A percentile compares a stretch with the other conserved stretches of the same genome.
phyloP scores from a whole-genome alignment of 805 yeast genomes.

The Blastobotrys terrestris region DNA sequence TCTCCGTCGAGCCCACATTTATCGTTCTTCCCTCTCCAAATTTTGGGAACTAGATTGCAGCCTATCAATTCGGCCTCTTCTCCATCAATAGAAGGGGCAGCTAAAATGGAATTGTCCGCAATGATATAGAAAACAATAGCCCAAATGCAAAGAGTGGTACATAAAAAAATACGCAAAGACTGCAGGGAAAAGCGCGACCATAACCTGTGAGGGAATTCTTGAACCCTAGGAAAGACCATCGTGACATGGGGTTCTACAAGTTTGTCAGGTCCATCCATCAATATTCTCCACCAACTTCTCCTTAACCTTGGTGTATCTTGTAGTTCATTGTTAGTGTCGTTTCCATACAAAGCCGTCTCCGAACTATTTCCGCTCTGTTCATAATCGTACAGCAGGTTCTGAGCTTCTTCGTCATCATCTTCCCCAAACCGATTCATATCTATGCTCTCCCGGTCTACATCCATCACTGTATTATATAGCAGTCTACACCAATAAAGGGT shows the following conservation, averaged over 20 bases:
- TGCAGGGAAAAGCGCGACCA: not conserved
- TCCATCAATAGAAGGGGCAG: conserved; percentile 18
- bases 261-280: conserved; percentile 15
- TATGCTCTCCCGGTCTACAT: not conserved
- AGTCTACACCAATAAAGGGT: not conserved
- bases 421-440: not conserved
- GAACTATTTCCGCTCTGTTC: not conserved
- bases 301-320: not conserved
- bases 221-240: conserved; percentile 11
- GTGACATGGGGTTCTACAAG: conserved; percentile 16
- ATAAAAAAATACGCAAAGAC: not conserved
- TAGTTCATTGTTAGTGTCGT: not conserved
- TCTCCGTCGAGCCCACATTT: conserved; percentile 69
- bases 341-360: not conserved
- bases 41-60: conserved; percentile 18
- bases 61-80: conserved; percentile 16
- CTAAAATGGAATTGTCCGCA: conserved; percentile 20
- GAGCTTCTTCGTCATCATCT: not conserved
- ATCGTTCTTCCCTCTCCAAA: conserved; percentile 74
- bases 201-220: conserved; percentile 13
- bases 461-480: not conserved
- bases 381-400: not conserved
- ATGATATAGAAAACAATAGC: conserved; percentile 13
- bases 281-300: conserved; percentile 10
- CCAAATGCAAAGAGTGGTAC: conserved; percentile 18